Evolutionary conservation across 202 grass and related monocot genomes (phyloP), one percentile per base, ranked within the genome.

Genomic region (Digitaria exilis): DNA sequence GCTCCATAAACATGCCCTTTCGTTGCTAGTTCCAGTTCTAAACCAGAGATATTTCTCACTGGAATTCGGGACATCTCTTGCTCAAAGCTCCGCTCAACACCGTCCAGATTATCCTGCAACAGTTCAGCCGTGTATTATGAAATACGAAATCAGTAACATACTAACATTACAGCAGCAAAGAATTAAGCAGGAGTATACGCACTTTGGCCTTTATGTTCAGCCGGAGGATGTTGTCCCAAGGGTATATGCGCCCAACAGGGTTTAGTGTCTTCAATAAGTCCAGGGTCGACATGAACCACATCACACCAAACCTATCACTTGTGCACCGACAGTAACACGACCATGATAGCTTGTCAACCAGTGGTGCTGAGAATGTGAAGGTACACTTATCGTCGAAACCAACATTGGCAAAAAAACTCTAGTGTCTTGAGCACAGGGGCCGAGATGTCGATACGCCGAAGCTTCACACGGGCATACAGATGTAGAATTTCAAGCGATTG

Each of bases 1-100:
- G 18, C 46, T 73, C 70, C 70, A 73, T 73, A 73, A 51, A 52
- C 69, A 73, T 73, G 69, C 4, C 28, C 28, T 71, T 26, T 18
- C 34, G 69, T 4, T n/a, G 4, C 8, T 6, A 73, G 21, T 2
- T n/a, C 10, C 4, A 52, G 26, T 17, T 12, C 28, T 21, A 73
- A 32, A 34, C 18, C 2, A 32, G 17, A 51, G 9, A 52, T 1
- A 17, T 34, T 73, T 12, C 9, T 52, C 4, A 34, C 22, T 12
- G 4, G 70, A n/a, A 12, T 32, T 32, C 11, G 28, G 19, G 29
- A 73, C 12, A 73, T 32, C 4, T 52, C 46, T 73, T 73, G 46
- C 9, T n/a, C 70, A 73, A 73, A 51, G 28, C 29, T 51, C 70
- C 22, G 5, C 4, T 7, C 9, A 11, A 21, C 5, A 73, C 6